phyloP scores from a whole-genome alignment of 1,284 basidiomycete genomes.

The Ceratobasidium sp. region DNA sequence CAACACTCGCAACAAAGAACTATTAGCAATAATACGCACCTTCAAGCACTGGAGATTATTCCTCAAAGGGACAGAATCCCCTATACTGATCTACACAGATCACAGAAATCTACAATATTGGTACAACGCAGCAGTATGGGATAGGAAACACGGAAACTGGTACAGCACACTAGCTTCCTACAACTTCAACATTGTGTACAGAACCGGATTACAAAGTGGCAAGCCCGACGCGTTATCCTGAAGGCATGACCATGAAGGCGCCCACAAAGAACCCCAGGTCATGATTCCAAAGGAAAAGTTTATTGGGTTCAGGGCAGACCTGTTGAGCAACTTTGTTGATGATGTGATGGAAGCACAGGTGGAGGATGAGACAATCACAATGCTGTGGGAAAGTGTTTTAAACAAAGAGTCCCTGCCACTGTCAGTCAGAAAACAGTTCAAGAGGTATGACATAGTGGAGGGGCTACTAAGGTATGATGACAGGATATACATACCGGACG shows the following conservation, averaged over 20 bases:
- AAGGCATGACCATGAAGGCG: slow-evolving; percentile 47
- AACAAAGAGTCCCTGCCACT: too few species aligned
- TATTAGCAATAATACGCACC: slow-evolving; percentile 46
- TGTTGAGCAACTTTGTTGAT: too few species aligned
- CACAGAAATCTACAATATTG: slow-evolving; percentile 20
- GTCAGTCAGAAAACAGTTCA: too few species aligned
- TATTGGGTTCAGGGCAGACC: neutral
- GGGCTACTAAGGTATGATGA: too few species aligned
- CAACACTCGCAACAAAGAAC: neutral
- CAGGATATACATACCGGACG: too few species aligned
- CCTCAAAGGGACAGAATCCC: slow-evolving; percentile 47
- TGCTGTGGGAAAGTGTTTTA: too few species aligned
- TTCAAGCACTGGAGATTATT: slow-evolving; percentile 52
- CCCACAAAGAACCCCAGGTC: slow-evolving; percentile 1
- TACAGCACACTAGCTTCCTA: neutral
- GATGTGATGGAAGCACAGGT: too few species aligned
- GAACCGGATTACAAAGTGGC: neutral
- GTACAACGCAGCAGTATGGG: slow-evolving; percentile 51
- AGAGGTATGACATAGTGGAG: too few species aligned
- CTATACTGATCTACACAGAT: slow-evolving; percentile 31
- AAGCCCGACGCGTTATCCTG: slow-evolving; percentile 54
- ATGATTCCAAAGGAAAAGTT: slow-evolving; percentile 10
- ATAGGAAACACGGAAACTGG: slow-evolving; percentile 47
- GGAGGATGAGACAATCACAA: too few species aligned
- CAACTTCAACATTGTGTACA: neutral